Conservation (phyloP, 2,329 filamentous ascomycete species). For the Talaromyces piceae region DNA sequence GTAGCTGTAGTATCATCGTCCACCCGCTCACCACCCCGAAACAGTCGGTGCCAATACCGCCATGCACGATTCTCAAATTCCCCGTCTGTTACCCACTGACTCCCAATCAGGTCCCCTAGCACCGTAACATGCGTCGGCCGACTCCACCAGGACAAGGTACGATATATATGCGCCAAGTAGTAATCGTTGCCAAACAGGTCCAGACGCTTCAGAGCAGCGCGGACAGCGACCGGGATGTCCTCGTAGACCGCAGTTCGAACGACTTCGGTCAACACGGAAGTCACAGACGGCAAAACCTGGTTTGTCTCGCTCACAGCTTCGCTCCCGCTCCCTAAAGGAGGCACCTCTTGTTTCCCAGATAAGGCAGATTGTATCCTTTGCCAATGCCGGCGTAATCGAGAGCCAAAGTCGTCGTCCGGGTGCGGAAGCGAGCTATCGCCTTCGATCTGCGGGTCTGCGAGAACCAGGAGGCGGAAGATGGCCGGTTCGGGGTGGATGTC, state of each 20-base stretch:
- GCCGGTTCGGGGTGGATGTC: slow-evolving; percentile 37
- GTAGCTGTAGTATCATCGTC: slow-evolving; percentile 36
- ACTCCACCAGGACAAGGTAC: slow-evolving; percentile 75
- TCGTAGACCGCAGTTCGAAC: slow-evolving; percentile 45
- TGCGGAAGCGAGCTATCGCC: slow-evolving; percentile 75
- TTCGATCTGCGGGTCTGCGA: slow-evolving; percentile 90
- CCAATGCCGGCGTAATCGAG: slow-evolving; percentile 35
- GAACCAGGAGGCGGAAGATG: slow-evolving; percentile 77
- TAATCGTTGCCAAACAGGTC: slow-evolving; percentile 92
- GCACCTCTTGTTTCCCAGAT: not conserved
- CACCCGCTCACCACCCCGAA: slow-evolving; percentile 60
- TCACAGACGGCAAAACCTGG: slow-evolving; percentile 9
- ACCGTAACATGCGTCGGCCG: slow-evolving; percentile 80
- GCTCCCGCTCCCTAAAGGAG: not conserved
- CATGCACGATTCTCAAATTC: slow-evolving; percentile 70
- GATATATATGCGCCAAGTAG: slow-evolving; percentile 89
- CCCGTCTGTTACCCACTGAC: slow-evolving; percentile 83
- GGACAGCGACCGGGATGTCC: slow-evolving; percentile 61
- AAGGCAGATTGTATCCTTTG: slow-evolving; percentile 12
- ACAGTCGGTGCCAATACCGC: slow-evolving; percentile 75
- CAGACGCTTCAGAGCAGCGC: slow-evolving; percentile 66
- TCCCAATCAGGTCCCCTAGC: slow-evolving; percentile 83
- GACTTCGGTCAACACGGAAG: slow-evolving; percentile 17
- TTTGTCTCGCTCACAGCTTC: not conserved
- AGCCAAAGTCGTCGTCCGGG: slow-evolving; percentile 38